phyloP scores from a whole-genome alignment of 192 early-diverging fungal genomes.

The Podila verticillata region DNA sequence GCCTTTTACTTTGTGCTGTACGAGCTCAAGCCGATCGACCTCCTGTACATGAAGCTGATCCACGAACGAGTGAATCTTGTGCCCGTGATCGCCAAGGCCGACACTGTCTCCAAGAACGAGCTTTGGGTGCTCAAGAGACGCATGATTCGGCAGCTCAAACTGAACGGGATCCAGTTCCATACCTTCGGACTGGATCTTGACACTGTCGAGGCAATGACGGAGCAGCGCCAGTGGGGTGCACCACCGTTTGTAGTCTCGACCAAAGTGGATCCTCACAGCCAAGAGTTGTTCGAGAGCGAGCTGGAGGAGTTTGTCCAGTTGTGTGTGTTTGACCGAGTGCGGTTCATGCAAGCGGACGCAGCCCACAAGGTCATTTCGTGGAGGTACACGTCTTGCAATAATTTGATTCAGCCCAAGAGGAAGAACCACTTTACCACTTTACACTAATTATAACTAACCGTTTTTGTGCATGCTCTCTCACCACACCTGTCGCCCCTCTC shows the following conservation, averaged over 20 bases:
- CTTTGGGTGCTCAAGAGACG: constrained; percentile 85
- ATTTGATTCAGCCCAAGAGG: neutral
- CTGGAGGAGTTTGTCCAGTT: constrained; percentile 10
- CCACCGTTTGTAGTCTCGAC: constrained; percentile 16
- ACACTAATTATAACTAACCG: constrained; percentile 5
- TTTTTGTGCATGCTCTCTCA: too few relatives aligned
- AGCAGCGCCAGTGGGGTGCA: constrained; percentile 4
- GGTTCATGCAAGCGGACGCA: constrained; percentile 9
- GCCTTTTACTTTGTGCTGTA: constrained; percentile 24
- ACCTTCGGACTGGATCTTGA: constrained; percentile 11
- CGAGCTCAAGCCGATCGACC: constrained; percentile 80
- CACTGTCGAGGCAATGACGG: constrained; percentile 7
- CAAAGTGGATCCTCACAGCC: neutral
- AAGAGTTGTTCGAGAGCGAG: constrained; percentile 9
- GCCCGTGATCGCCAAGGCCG: constrained; percentile 91
- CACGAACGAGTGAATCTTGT: constrained; percentile 91
- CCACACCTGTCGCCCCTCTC: neutral
- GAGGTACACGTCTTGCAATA: constrained; percentile 4
- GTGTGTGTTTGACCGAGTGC: constrained; percentile 9
- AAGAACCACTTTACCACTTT: neutral
- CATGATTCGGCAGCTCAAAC: constrained; percentile 49
- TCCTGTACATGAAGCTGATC: constrained; percentile 94
- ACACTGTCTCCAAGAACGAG: constrained; percentile 88
- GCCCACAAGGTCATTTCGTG: constrained; percentile 17
- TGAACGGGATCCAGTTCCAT: constrained; percentile 15